Conservation (phyloP, 202 grass and related monocot genomes). For the Setaria italica region DNA sequence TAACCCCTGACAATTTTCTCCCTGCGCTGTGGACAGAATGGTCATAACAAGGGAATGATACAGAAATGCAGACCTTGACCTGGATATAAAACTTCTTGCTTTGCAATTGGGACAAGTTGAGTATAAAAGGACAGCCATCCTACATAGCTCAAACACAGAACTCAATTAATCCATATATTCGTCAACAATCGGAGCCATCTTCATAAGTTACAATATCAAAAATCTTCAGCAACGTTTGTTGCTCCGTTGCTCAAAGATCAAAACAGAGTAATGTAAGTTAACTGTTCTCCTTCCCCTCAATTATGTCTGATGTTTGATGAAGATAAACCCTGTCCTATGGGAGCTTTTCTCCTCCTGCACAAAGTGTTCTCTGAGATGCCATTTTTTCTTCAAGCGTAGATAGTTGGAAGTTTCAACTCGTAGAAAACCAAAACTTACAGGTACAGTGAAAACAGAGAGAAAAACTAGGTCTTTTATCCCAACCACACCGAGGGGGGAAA, state of each 20-base stretch:
- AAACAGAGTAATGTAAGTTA: slow-evolving; percentile 35
- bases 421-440: background rate
- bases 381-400: slow-evolving; percentile 10
- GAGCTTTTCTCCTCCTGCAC: background rate
- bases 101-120: background rate
- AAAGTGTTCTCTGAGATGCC: background rate
- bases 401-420: background rate
- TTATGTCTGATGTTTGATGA: background rate
- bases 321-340: background rate
- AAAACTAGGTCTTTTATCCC: background rate
- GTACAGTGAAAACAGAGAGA: background rate
- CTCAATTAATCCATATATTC: background rate
- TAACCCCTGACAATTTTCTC: slow-evolving; percentile 2
- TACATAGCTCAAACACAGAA: slow-evolving; percentile 27
- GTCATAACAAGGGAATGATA: slow-evolving; percentile 14
- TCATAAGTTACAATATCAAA: background rate
- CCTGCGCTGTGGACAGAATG: background rate
- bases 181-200: slow-evolving; percentile 6
- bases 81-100: slow-evolving; percentile 19
- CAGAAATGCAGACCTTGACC: slow-evolving; percentile 38
- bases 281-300: background rate
- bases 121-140: slow-evolving; percentile 48
- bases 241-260: background rate
- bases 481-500: background rate
- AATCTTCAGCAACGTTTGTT: background rate